Base-by-base conservation (phyloP, 208 protist species). In the Naegleria gruberi region DNA sequence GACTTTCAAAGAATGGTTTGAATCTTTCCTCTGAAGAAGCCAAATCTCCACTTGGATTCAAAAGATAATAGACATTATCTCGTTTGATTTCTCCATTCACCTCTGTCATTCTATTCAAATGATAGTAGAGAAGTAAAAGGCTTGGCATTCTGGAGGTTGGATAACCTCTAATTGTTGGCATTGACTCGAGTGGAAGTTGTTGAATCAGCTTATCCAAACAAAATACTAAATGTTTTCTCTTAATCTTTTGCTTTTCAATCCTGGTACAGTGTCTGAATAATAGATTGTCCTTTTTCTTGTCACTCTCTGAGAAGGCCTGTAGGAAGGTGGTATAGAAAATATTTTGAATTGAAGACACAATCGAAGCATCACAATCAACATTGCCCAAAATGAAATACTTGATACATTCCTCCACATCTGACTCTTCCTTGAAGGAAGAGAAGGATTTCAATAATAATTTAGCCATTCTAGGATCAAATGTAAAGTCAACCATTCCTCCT, bases 151-250 rank as follows among this genome's bases (percentile, higher is more conserved):
- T 89, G 8, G 90, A 86, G 41, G 89, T 57, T 37, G 41, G 8
- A 15, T 90, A 34, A 34, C 37, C 37, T 23, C 73, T 65, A 42
- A 94, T 7, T 12, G 45, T 84, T 26, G 92, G 92, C 51, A 92
- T 65, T 26, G 90, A 37, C 82, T 94, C 92, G 82, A 90, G 90
- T 34, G 92, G 92, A 40, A 94, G 81, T 45, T 73, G 30, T 89
- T 94, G 90, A 7, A 84, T 41, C 74, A 92, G 34, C 26, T 77
- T 83, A 34, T 89, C 90, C 6, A 92, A 44, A 40, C 91, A 40
- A 34, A 92, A 45, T 0, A 92, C 55, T 42, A 44, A 42, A 46
- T 92, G 90, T 3, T 92, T 42, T 44, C 90, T 30, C 17, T 55
- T 19, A 10, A 84, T 43, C 5, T 26, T 34, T 37, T 37, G 43